Base-by-base conservation (phyloP, 306 rosid species). In the Notholithocarpus densiflorus region DNA sequence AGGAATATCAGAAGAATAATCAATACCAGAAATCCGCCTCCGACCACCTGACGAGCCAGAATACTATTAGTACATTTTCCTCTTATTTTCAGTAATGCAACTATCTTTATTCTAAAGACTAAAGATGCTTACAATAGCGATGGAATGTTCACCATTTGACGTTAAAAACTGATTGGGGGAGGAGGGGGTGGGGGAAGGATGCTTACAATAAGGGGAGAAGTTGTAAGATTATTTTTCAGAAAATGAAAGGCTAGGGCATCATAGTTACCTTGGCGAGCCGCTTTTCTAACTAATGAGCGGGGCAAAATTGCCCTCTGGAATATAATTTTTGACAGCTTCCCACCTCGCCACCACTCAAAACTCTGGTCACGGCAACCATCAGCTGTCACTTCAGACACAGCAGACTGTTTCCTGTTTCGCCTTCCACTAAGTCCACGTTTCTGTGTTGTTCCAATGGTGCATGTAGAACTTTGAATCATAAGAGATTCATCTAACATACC, bases 271-370 rank as follows among this genome's bases (percentile, higher is more conserved):
- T 89, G 92, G 53, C 94, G 93, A 43, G 96, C 99, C 71, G 97
- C 96, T 88, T 82, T 90, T 82, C 73, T 89, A 73, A 90, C 88
- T 83, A 86, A 75, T 66, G 84, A 77, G 72, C 29, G 77, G 5
- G 98, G 89, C 84, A 93, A 84, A 75, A 89, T 84, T 53, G 96
- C 97, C 78, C 83, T 96, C 86, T 90, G 98, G 82, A 93, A 89
- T 83, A 96, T 56, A 77, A 72, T 77, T 83, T 86, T 96, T 43
- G 92, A 82, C 68, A 86, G 75, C 76, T 89, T 87, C 56, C 97
- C 97, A 54, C 98, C 97, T 52, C 75, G 96, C 95, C 97, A 93
- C 99, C 98, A 91, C 71, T 81, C 75, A 77, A 83, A 87, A 65
- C 73, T 84, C 34, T 79, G 84, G 59, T 91, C 90, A 64, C 57